A percentile compares a stretch with the other conserved stretches of the same genome.
phyloP scores from a whole-genome alignment of 2,329 filamentous ascomycete genomes.

The Arthrobotrys entomopaga region DNA sequence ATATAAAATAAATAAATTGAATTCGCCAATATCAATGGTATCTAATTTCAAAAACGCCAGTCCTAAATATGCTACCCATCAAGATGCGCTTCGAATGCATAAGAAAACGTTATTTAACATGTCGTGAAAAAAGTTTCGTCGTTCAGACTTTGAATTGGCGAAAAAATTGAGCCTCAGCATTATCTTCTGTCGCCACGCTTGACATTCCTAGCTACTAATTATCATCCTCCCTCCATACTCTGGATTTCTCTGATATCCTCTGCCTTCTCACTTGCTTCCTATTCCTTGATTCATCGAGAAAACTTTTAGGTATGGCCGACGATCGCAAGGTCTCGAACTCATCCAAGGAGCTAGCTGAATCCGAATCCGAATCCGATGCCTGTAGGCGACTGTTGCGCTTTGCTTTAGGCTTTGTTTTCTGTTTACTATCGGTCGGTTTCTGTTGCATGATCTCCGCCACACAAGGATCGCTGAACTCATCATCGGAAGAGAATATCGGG shows the following conservation, averaged over 20 bases:
- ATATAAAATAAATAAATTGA: too few relatives aligned
- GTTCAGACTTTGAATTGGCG: not conserved
- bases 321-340: constrained; percentile 41
- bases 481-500: constrained; percentile 16
- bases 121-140: too few relatives aligned
- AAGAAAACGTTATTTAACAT: too few relatives aligned
- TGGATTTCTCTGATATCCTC: constrained; percentile 31
- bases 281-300: constrained; percentile 18
- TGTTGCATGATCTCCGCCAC: not conserved
- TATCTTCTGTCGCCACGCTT: too few relatives aligned
- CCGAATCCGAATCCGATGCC: not conserved
- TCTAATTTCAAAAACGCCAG: too few relatives aligned
- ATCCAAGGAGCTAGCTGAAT: constrained; percentile 21
- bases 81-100: too few relatives aligned
- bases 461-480: not conserved
- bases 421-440: not conserved
- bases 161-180: too few relatives aligned
- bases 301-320: constrained; percentile 25
- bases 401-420: not conserved
- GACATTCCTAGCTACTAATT: too few relatives aligned
- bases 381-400: not conserved
- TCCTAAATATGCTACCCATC: too few relatives aligned
- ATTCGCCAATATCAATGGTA: too few relatives aligned
- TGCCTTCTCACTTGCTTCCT: constrained; percentile 7
- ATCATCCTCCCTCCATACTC: constrained; percentile 31